These are phyloP conservation scores for Yamadazyma olivae DNA, from an alignment of 805 yeast genomes.

Conservation along the genomic window DNA sequence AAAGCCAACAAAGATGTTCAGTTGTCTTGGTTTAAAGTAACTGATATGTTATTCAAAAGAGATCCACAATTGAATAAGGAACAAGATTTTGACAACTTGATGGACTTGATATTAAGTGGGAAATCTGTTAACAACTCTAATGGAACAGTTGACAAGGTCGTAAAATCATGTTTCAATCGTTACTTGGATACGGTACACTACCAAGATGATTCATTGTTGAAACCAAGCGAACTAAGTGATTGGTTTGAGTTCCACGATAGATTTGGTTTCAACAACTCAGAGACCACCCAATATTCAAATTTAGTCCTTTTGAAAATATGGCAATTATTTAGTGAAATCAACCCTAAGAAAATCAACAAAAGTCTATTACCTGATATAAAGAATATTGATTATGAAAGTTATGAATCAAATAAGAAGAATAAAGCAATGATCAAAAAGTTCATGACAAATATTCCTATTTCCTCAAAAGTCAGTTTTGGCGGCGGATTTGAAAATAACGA, in stretches of 20 bases:
- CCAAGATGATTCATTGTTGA: slow-evolving; percentile 58
- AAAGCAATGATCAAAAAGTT: slow-evolving; percentile 29
- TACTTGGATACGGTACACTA: slow-evolving; percentile 58
- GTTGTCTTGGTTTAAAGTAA: slow-evolving; percentile 63
- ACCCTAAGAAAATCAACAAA: slow-evolving; percentile 20
- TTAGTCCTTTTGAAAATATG: slow-evolving; percentile 61
- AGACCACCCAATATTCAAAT: slow-evolving; percentile 51
- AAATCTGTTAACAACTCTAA: slow-evolving; percentile 30
- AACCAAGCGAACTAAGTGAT: slow-evolving; percentile 63
- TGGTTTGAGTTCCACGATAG: slow-evolving; percentile 75
- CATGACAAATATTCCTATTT: slow-evolving; percentile 24
- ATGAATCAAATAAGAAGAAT: slow-evolving; percentile 34
- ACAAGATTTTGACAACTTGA: slow-evolving; percentile 46
- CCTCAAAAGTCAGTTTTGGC: slow-evolving; percentile 26
- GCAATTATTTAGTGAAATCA: slow-evolving; percentile 61
- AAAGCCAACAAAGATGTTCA: slow-evolving; percentile 53
- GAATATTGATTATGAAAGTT: slow-evolving; percentile 35
- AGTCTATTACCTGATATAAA: slow-evolving; percentile 29
- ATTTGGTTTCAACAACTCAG: slow-evolving; percentile 27
- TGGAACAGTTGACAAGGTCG: slow-evolving; percentile 58
- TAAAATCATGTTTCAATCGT: slow-evolving; percentile 67
- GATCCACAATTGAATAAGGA: slow-evolving; percentile 43
- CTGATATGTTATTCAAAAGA: slow-evolving; percentile 59
- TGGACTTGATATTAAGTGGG: slow-evolving; percentile 42
- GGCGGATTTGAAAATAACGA: slow-evolving; percentile 20